Conservation (phyloP, 2,329 filamentous ascomycete genomes). For the Coniochaeta hoffmannii region DNA sequence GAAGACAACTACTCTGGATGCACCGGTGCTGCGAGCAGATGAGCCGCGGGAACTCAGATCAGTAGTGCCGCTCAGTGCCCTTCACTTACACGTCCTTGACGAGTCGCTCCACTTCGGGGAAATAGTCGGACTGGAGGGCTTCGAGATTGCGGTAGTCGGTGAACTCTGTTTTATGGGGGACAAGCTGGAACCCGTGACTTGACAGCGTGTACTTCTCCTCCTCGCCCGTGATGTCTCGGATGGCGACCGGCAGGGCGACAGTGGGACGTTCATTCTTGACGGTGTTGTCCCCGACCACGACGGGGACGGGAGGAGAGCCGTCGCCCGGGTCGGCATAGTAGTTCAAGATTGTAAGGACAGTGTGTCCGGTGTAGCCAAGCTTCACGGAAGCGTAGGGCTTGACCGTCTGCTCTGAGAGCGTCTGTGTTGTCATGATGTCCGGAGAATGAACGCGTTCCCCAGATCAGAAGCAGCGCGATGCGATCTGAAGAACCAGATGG, state of each 20-base stretch:
- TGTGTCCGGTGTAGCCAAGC: slow-evolving; percentile 6
- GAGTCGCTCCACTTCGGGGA: slow-evolving; percentile 10
- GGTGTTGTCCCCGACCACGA: slow-evolving; percentile 28
- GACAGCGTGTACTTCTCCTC: slow-evolving; percentile 57
- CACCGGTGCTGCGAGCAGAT: slow-evolving; percentile 24
- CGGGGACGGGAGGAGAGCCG: slow-evolving; percentile 29
- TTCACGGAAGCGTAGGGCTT: neutral
- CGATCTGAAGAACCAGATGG: too few species aligned
- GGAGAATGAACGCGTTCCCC: too few species aligned
- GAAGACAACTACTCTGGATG: slow-evolving; percentile 19
- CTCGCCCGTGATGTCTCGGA: slow-evolving; percentile 52
- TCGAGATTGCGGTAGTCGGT: slow-evolving; percentile 46
- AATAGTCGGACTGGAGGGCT: slow-evolving; percentile 36
- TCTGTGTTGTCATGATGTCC: neutral
- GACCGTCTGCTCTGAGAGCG: neutral
- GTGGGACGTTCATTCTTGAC: slow-evolving; percentile 64
- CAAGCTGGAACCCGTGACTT: slow-evolving; percentile 45
- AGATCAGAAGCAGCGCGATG: too few species aligned
- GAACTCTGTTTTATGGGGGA: slow-evolving; percentile 46
- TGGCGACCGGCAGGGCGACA: slow-evolving; percentile 43
- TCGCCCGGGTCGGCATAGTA: slow-evolving; percentile 33
- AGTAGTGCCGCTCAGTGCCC: neutral
- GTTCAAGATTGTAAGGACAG: slow-evolving; percentile 28
- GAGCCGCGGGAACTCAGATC: too few species aligned
- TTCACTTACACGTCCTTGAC: slow-evolving; percentile 13